phyloP scores from a whole-genome alignment of 352 stramenopile species.

The Globisporangium viniferum region DNA sequence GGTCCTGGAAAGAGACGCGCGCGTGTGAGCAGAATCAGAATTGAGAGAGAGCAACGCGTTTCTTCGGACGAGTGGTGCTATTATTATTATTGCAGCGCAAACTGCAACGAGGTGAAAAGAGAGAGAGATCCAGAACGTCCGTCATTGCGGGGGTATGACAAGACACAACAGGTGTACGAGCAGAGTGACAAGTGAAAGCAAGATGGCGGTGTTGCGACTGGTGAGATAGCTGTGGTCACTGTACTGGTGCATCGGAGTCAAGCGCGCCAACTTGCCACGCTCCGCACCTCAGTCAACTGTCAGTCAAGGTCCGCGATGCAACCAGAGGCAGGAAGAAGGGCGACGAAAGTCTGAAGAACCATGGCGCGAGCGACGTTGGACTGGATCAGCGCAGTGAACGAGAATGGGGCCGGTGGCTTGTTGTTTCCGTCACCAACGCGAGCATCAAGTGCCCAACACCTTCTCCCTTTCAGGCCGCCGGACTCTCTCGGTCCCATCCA shows the following conservation, averaged over 20 bases:
- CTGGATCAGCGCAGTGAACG: too few species aligned
- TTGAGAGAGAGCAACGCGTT: neutral
- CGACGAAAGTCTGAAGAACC: too few species aligned
- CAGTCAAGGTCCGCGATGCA: too few species aligned
- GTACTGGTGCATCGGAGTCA: neutral
- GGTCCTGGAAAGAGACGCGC: neutral
- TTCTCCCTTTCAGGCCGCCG: neutral
- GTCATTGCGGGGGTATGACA: neutral
- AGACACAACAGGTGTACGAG: neutral
- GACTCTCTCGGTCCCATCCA: neutral
- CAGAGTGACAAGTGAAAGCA: neutral
- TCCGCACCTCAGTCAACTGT: too few species aligned
- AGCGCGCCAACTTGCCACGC: too few species aligned
- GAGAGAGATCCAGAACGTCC: neutral
- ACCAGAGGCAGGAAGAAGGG: too few species aligned
- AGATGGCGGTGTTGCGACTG: neutral
- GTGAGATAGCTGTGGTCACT: neutral
- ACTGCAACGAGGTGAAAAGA: neutral
- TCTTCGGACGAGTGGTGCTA: conserved; percentile 4
- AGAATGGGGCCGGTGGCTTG: too few species aligned
- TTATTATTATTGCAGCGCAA: conserved; percentile 13
- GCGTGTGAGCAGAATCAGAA: neutral
- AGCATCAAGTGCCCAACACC: too few species aligned
- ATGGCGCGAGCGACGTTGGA: too few species aligned
- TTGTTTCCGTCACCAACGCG: too few species aligned